phyloP scores from a whole-genome alignment of 2,329 filamentous ascomycete genomes.

The Xylaria multiplex region DNA sequence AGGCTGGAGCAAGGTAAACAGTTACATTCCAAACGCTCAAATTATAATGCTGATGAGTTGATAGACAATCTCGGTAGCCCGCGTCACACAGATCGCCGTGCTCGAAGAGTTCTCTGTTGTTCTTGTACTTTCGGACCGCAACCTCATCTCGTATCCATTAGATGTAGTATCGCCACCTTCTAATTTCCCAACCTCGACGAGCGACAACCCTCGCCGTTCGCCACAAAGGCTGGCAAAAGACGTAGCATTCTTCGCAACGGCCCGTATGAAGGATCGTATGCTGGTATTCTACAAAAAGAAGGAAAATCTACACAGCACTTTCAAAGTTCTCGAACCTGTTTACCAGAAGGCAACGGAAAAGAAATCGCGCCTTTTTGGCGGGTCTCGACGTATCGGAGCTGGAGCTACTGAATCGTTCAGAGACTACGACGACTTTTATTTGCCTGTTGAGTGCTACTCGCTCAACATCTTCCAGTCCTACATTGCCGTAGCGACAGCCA shows the following conservation, averaged over 20 bases:
- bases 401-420: conserved; percentile 94
- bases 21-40: conserved; percentile 31
- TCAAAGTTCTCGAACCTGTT: conserved; percentile 96
- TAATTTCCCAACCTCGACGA: conserved; percentile 68
- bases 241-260: conserved; percentile 95
- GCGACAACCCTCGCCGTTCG: conserved; percentile 82
- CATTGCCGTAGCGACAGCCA: conserved; percentile 88
- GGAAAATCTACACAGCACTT: conserved; percentile 89
- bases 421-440: conserved; percentile 98
- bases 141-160: conserved; percentile 90
- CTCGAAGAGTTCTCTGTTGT: conserved; percentile 96
- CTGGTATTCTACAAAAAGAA: conserved; percentile 97
- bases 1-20: conserved; percentile 85
- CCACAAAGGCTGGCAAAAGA: conserved; percentile 93
- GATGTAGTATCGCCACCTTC: conserved; percentile 79
- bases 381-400: conserved; percentile 63
- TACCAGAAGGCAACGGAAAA: conserved; percentile 92
- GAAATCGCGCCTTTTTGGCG: conserved; percentile 73
- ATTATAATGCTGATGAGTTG: conserved; percentile 29
- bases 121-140: conserved; percentile 89
- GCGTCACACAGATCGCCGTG: conserved; percentile 92
- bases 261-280: conserved; percentile 95
- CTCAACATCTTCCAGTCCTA: conserved; percentile 97
- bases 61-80: conserved; percentile 77
- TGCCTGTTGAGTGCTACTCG: conserved; percentile 92